Evolutionary conservation across 2,329 filamentous ascomycete species (phyloP), one percentile per base, ranked within the genome.

Genomic region (Colletotrichum cuscutae): DNA sequence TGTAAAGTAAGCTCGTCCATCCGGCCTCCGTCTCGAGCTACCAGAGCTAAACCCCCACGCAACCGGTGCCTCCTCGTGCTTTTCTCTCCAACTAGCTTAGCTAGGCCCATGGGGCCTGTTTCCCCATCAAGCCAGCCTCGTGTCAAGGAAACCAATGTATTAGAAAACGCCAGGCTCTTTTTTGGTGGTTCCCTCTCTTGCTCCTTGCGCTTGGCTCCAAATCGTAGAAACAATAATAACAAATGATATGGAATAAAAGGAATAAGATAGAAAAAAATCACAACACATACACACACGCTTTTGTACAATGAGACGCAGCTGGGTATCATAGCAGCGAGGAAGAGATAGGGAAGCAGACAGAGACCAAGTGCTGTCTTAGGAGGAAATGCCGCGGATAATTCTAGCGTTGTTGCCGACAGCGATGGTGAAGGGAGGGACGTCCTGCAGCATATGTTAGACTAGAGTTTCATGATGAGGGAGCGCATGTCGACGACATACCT

Each of bases 401-500:
- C 86, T 86, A 5, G 91, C 92, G 12, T 93, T 92, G 76, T 94
- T 94, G 11, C 93, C 93, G 53, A 89, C 91, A 15, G 91, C 91
- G 65, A 93, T 87, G n/a, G 88, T 90, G 75, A 91, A 94, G 4
- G 89, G 89, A 1, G 91, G 89, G 12, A 94, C 89, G 82, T 93
- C 88, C 86, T 88, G 30, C 15, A 60, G 35, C 56, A 19, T 28
- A 42, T 57, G 59, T 81, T 75, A 81, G 75, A 32, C 57, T 26
- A 37, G n/a, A 53, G 11, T 19, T 24, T 37, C 46, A 30, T 28
- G 15, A 22, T 64, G 15, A 11, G 58, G 35, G n/a, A 49, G 11
- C 30, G 28, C 52, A 19, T 22, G 46, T 2, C 15, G 32, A 35
- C 2, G 63, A 78, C 85, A 76, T 80, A 89, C 86, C 91, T 93